phyloP scores from a whole-genome alignment of 1,284 basidiomycete genomes.

The Sporisorium graminicola region DNA sequence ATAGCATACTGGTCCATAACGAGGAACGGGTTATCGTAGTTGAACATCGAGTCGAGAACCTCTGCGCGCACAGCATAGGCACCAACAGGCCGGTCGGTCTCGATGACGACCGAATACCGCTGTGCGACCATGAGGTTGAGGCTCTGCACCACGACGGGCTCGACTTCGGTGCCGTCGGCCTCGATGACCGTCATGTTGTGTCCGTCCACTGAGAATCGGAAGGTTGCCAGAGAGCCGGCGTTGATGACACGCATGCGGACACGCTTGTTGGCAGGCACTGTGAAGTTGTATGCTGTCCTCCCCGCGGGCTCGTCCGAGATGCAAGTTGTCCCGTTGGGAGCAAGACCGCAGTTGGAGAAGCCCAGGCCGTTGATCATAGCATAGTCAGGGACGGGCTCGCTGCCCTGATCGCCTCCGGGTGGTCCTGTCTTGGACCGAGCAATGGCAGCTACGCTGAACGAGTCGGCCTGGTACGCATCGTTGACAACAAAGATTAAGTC shows the following conservation, averaged over 20 bases:
- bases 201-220: slow-evolving; percentile 71
- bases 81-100: slow-evolving; percentile 38
- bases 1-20: slow-evolving; percentile 69
- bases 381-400: slow-evolving; percentile 69
- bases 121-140: slow-evolving; percentile 72
- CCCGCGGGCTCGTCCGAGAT: slow-evolving; percentile 40
- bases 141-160: slow-evolving; percentile 70
- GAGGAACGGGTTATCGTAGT: slow-evolving; percentile 68
- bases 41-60: slow-evolving; percentile 71
- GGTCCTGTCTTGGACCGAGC: slow-evolving; percentile 41
- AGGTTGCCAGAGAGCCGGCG: slow-evolving; percentile 45
- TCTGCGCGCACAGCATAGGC: slow-evolving; percentile 64
- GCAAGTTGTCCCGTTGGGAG: slow-evolving; percentile 51
- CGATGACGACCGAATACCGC: slow-evolving; percentile 73
- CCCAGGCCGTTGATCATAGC: slow-evolving; percentile 74
- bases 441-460: slow-evolving; percentile 55
- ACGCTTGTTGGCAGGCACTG: slow-evolving; percentile 67
- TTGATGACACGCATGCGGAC: slow-evolving; percentile 75
- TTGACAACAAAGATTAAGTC: slow-evolving; percentile 58
- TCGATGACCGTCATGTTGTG: slow-evolving; percentile 73
- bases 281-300: slow-evolving; percentile 39
- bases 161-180: slow-evolving; percentile 72
- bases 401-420: slow-evolving; percentile 50
- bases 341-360: slow-evolving; percentile 64
- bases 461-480: slow-evolving; percentile 58